phyloP scores from a whole-genome alignment of 2,329 filamentous ascomycete genomes.

The Dichotomopilus funicola region DNA sequence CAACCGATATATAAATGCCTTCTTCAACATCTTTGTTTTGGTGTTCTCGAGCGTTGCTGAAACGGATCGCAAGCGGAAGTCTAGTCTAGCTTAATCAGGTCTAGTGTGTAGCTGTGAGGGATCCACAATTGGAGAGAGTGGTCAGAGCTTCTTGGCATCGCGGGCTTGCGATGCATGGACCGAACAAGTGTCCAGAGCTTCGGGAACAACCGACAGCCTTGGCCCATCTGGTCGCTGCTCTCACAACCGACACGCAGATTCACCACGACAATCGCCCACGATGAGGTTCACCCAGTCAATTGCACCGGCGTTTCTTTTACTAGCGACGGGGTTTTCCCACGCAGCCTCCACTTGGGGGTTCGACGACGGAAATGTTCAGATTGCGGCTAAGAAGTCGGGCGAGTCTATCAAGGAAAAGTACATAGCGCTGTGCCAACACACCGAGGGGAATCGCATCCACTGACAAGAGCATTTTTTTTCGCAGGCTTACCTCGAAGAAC shows the following conservation, averaged over 20 bases:
- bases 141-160: constrained; percentile 13
- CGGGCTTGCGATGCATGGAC: neutral
- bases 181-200: constrained; percentile 25
- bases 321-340: constrained; percentile 44
- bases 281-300: constrained; percentile 40
- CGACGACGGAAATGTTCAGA: constrained; percentile 61
- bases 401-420: constrained; percentile 61
- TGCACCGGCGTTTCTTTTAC: constrained; percentile 38
- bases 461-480: neutral
- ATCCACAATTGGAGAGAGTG: neutral
- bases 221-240: constrained; percentile 13
- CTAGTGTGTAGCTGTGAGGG: neutral
- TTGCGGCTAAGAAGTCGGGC: constrained; percentile 58
- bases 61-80: neutral
- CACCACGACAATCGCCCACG: constrained; percentile 9
- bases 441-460: neutral
- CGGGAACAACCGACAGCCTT: constrained; percentile 17
- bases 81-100: neutral
- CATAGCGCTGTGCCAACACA: constrained; percentile 24
- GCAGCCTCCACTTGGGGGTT: constrained; percentile 64
- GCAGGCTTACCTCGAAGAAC: constrained; percentile 52
- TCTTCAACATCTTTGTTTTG: no score
- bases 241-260: constrained; percentile 6
- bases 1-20: no score
- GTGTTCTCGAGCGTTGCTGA: neutral